Evolutionary conservation across 371 early-diverging fungal genomes (phyloP).

Genomic region (Lichtheimia ramosa): DNA sequence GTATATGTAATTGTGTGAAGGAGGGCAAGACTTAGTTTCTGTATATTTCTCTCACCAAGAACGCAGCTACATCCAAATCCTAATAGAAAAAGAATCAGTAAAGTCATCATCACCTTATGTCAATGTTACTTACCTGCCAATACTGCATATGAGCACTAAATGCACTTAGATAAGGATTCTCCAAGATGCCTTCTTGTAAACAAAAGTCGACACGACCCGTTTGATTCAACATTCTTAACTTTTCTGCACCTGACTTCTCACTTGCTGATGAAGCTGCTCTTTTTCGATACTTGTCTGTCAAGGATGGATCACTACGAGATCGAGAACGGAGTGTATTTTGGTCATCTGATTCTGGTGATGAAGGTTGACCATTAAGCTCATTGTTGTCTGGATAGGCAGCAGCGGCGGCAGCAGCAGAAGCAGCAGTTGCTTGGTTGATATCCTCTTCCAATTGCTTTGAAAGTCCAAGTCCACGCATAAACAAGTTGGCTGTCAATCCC

Average conservation of each 20-base stretch:
- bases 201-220: slow-evolving; percentile 73
- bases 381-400: not conserved
- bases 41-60: slow-evolving; percentile 49
- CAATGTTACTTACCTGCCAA: slow-evolving; percentile 49
- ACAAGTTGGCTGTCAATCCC: slow-evolving; percentile 57
- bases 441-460: slow-evolving; percentile 16
- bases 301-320: slow-evolving; percentile 28
- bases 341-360: slow-evolving; percentile 1
- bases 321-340: slow-evolving; percentile 11
- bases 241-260: slow-evolving; percentile 30
- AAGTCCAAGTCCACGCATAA: slow-evolving; percentile 57
- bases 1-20: too few relatives aligned
- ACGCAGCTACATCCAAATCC: slow-evolving; percentile 63
- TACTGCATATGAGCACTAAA: slow-evolving; percentile 75
- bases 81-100: slow-evolving; percentile 6
- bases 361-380: too few relatives aligned
- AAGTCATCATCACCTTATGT: not conserved
- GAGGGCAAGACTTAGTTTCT: slow-evolving; percentile 3
- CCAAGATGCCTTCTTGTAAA: slow-evolving; percentile 76
- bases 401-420: not conserved
- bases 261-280: slow-evolving; percentile 1
- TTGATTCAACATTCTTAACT: slow-evolving; percentile 55
- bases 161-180: slow-evolving; percentile 77
- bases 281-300: slow-evolving; percentile 8
- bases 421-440: not conserved